Conservation (phyloP, 352 stramenopile species). For the Phytophthora kernoviae region DNA sequence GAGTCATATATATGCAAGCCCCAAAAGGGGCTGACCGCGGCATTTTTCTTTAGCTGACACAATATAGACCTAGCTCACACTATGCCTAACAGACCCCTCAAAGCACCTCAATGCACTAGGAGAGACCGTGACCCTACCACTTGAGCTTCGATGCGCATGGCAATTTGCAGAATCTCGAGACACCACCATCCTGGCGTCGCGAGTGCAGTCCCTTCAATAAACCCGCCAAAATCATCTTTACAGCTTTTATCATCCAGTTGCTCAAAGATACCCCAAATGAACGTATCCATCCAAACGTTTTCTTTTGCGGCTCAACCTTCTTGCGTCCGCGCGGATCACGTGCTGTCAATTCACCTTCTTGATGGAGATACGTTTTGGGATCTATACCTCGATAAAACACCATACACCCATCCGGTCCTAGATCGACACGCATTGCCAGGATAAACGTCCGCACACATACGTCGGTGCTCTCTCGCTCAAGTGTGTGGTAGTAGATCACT, state of each 20-base stretch:
- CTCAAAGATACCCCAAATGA: slow-evolving; percentile 72
- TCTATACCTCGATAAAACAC: slow-evolving; percentile 64
- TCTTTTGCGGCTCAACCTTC: slow-evolving; percentile 53
- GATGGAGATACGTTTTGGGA: slow-evolving; percentile 55
- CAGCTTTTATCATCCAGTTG: slow-evolving; percentile 49
- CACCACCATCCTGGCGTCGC: slow-evolving; percentile 66
- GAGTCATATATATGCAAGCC: no score
- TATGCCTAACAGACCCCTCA: no score
- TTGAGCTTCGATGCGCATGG: slow-evolving; percentile 57
- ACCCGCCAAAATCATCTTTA: slow-evolving; percentile 62
- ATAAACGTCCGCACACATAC: slow-evolving; percentile 65
- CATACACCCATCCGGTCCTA: slow-evolving; percentile 40
- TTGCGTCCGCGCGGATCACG: slow-evolving; percentile 64
- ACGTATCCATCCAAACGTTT: slow-evolving; percentile 73
- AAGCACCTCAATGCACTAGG: slow-evolving; percentile 24
- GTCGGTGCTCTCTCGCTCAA: slow-evolving; percentile 57
- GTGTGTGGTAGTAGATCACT: slow-evolving; percentile 75
- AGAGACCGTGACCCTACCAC: slow-evolving; percentile 49
- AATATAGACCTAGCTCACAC: no score
- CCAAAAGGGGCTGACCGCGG: no score
- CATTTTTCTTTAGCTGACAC: no score
- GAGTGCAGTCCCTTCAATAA: slow-evolving; percentile 62
- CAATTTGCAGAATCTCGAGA: slow-evolving; percentile 76
- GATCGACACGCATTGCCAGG: slow-evolving; percentile 58
- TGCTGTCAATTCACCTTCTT: slow-evolving; percentile 47